phyloP scores from a whole-genome alignment of 2,329 filamentous ascomycete species.

The Diaporthe aspalathi region DNA sequence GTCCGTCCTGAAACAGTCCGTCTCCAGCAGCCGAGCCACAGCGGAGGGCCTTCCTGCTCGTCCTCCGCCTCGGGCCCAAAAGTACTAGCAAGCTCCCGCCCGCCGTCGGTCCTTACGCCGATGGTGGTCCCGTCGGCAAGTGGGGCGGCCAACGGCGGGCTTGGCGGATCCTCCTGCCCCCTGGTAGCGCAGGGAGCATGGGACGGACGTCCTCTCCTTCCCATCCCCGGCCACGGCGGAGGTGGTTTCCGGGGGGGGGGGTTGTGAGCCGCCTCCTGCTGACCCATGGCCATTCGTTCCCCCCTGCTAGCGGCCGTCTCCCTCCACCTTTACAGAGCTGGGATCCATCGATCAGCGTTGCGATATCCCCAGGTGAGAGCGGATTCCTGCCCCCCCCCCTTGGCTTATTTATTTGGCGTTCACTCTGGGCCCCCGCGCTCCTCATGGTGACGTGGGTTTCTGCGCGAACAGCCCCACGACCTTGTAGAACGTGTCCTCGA shows the following conservation, averaged over 20 bases:
- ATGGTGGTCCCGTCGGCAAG: background rate
- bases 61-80: too few relatives aligned
- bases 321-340: too few relatives aligned
- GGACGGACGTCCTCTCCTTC: background rate
- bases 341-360: background rate
- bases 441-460: slow-evolving; percentile 38
- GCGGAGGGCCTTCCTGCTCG: too few relatives aligned
- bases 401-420: background rate
- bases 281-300: background rate
- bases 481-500: slow-evolving; percentile 81
- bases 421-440: too few relatives aligned
- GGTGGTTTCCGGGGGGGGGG: too few relatives aligned
- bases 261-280: background rate
- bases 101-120: background rate
- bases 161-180: background rate
- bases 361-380: background rate
- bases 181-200: too few relatives aligned
- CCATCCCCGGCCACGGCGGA: background rate
- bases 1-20: too few relatives aligned
- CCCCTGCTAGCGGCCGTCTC: background rate
- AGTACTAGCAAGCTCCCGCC: too few relatives aligned
- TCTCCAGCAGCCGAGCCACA: background rate
- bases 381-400: background rate
- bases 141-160: too few relatives aligned
- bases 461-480: slow-evolving; percentile 72